A percentile compares a stretch with the other conserved stretches of the same genome.
Evolutionary conservation across 2,329 filamentous ascomycete genomes (phyloP).

Genomic region (Monilinia vaccinii-corymbosi): DNA sequence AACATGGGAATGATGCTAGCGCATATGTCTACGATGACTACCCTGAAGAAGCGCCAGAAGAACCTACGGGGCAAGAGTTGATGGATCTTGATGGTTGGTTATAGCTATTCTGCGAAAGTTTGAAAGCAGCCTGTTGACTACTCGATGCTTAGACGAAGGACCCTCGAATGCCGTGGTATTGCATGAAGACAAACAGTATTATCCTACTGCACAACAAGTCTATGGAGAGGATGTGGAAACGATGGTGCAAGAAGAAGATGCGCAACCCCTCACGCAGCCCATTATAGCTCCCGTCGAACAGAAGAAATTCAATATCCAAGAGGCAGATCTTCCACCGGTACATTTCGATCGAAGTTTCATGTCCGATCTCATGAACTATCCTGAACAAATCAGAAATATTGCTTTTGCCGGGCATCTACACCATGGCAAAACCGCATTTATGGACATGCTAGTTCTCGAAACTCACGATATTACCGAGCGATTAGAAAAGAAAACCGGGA

Average conservation of each 20-base stretch:
- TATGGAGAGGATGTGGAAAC: conserved; percentile 94
- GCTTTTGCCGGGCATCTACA: conserved; percentile 89
- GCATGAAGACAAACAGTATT: conserved; percentile 99
- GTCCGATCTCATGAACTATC: conserved; percentile 92
- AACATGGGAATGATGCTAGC: conserved; percentile 62
- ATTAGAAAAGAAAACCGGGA: conserved; percentile 72
- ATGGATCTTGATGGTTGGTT: conserved; percentile 82
- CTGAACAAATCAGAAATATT: conserved; percentile 87
- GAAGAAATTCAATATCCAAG: conserved; percentile 94
- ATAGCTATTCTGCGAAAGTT: neutral
- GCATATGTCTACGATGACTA: conserved; percentile 75
- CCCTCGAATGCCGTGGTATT: conserved; percentile 95
- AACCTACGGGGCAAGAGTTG: conserved; percentile 62
- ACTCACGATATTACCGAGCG: conserved; percentile 80
- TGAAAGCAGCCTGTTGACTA: neutral
- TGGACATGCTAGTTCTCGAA: conserved; percentile 96
- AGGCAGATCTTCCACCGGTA: conserved; percentile 81
- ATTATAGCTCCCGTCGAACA: conserved; percentile 89
- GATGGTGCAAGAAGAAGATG: conserved; percentile 92
- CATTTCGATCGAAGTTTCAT: conserved; percentile 85
- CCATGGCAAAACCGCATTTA: conserved; percentile 94
- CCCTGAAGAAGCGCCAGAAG: conserved; percentile 50
- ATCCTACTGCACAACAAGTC: conserved; percentile 92
- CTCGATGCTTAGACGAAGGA: conserved; percentile 50
- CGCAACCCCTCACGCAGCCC: conserved; percentile 82